Evolutionary conservation across 805 yeast species (phyloP), one percentile per base, ranked within the genome.

Genomic region (Metschnikowia matae): DNA sequence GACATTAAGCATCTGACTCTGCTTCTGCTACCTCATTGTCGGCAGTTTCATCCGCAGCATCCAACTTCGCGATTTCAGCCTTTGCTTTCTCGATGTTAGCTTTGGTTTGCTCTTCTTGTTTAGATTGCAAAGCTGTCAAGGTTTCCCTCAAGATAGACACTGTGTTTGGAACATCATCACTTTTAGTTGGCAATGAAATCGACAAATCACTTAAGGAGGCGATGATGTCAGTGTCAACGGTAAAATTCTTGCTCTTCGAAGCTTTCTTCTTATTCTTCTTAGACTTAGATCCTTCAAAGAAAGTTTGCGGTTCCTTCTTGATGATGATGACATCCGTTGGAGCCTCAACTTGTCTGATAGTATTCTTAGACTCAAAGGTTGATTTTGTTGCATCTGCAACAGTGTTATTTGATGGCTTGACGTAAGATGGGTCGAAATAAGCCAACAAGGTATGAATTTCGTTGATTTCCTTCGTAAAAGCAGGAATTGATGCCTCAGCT

Each of bases 31-130:
- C 84, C 54, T 71, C 75, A 54, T 64, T 69, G 38, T 73, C 75
- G 55, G 69, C 57, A 6, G 47, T 53, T 2, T 57, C 61, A 23
- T 48, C 58, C 46, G 71, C 74, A 48, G 78, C 79, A 63, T 84
- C 85, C 54, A 88, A 70, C 64, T 84, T 78, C 54, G 84, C 85
- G 57, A 89, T 79, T 68, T 85, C 85, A 50, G 83, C 85, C 73
- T 89, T 83, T 46, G 94, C 96, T 56, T 78, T 78, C 61, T 79
- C 87, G 57, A 87, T 76, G 67, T 87, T 85, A 68, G 81, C 80
- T 66, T 83, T 79, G 53, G 97, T 89, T 63, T 84, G 87, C 50
- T 83, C 87, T 53, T 84, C 91, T 74, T 89, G 96, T 70, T 83
- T 83, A 45, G 77, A 75, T 68, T 79, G 73, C 72, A 81, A 87